Base-by-base conservation (phyloP, 305 asterid genomes). In the Solanum hybrid region DNA sequence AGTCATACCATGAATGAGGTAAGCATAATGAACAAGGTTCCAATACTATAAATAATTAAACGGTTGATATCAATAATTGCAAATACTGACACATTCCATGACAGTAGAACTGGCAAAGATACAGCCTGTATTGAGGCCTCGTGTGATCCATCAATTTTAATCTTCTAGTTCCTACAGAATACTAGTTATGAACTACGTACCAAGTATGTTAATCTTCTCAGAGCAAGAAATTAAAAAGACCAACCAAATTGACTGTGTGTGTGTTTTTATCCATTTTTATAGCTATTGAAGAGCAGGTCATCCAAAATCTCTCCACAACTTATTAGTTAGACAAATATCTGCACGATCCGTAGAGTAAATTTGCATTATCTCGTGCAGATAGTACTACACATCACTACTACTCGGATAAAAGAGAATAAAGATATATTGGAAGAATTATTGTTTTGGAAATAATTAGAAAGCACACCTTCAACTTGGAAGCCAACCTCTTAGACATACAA, bases 401-500 rank as follows among this genome's bases (percentile, higher is more conserved):
- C 86, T 80, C 15, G 11, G 82, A 77, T 77, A 76, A 77, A 24
- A 77, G 42, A 77, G 29, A 77, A 77, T 34, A 77, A 35, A 34
- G 45, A 77, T 77, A 19, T 77, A 76, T 34, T 1, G 45, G 45
- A 77, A 77, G 29, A 77, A 34, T 24, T 34, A 10, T 22, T 22
- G 60, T 37, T 78, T n/a, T 45, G 3, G 38, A 45, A 42, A 45
- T 15, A 64, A 82, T 42, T 14, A 15, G 37, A 56, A 45, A 82
- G 87, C 90, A 40, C 45, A 96, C 99, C 99, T 95, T 66, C 95
- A 95, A 92, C 94, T 95, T 26, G 99, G 98, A 92, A 97, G 99
- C 98, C 99, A 97, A 26, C 98, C 96, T 82, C 99, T 97, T 88
- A 96, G 94, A 90, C 98, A 96, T 78, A 95, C 56, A 45, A 97